A percentile compares a stretch with the other conserved stretches of the same genome.
phyloP scores from a whole-genome alignment of 2,329 filamentous ascomycete species.

The Aaosphaeria arxii region DNA sequence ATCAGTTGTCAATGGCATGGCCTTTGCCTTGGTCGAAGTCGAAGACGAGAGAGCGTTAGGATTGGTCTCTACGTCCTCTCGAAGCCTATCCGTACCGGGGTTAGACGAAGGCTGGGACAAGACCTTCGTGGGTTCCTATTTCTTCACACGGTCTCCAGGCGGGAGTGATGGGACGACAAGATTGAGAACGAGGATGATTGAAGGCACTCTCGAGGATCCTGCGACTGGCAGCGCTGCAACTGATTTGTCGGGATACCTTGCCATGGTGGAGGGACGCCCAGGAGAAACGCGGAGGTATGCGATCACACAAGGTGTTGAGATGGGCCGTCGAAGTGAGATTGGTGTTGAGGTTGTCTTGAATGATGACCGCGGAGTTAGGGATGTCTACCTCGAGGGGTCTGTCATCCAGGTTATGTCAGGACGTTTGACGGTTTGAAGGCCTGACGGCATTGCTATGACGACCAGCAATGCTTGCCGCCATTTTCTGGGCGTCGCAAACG shows the following conservation, averaged over 20 bases:
- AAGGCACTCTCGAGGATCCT: slow-evolving; percentile 47
- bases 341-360: slow-evolving; percentile 44
- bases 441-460: neutral
- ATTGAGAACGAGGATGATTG: slow-evolving; percentile 62
- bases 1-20: slow-evolving; percentile 68
- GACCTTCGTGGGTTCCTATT: slow-evolving; percentile 57
- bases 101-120: slow-evolving; percentile 51
- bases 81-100: slow-evolving; percentile 28
- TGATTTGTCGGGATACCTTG: slow-evolving; percentile 44
- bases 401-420: slow-evolving; percentile 42
- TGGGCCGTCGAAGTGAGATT: slow-evolving; percentile 51
- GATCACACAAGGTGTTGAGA: slow-evolving; percentile 51
- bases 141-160: slow-evolving; percentile 51
- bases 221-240: slow-evolving; percentile 52
- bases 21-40: slow-evolving; percentile 65
- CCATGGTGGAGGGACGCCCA: slow-evolving; percentile 37
- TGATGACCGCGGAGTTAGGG: slow-evolving; percentile 34
- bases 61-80: slow-evolving; percentile 34
- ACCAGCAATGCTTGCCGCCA: neutral
- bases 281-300: slow-evolving; percentile 36
- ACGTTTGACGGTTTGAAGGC: slow-evolving; percentile 17
- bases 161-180: slow-evolving; percentile 20
- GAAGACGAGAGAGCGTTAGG: slow-evolving; percentile 58
- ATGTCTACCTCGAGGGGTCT: slow-evolving; percentile 42
- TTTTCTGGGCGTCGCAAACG: neutral